Conservation (phyloP, 768 basidiomycete species). For the Rhodosporidiobolus odoratus region DNA sequence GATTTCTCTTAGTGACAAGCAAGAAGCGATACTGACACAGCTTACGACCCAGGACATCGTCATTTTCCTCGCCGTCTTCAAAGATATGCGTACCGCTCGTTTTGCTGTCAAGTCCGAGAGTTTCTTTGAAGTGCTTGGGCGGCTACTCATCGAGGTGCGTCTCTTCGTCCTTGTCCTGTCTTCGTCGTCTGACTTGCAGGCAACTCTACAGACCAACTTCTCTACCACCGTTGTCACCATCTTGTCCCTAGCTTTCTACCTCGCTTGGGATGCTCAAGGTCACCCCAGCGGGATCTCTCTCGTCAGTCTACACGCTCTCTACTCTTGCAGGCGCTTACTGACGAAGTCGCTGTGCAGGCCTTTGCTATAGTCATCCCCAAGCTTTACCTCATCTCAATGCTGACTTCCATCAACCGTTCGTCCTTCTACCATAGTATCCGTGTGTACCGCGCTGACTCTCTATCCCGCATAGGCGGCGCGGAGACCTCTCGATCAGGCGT, state of each 20-base stretch:
- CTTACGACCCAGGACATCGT: not conserved
- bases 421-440: not conserved
- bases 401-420: conserved; percentile 13
- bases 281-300: conserved; percentile 3
- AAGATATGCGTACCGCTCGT: conserved; percentile 6
- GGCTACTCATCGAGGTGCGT: conserved; percentile 13
- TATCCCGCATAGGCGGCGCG: not conserved
- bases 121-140: not conserved
- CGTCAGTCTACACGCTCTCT: not conserved
- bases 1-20: not conserved
- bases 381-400: conserved; percentile 17
- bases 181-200: no score
- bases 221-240: not conserved
- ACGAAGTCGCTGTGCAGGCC: not conserved
- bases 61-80: not conserved
- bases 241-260: conserved; percentile 6
- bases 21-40: not conserved
- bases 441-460: not conserved
- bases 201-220: conserved; percentile 1
- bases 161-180: not conserved
- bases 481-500: not conserved
- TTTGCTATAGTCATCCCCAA: conserved; percentile 21
- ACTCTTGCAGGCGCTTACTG: not conserved
- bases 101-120: conserved; percentile 12
- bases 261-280: conserved; percentile 11